Base-by-base conservation (phyloP, 1,284 basidiomycete species). In the Heterobasidion occidentale region DNA sequence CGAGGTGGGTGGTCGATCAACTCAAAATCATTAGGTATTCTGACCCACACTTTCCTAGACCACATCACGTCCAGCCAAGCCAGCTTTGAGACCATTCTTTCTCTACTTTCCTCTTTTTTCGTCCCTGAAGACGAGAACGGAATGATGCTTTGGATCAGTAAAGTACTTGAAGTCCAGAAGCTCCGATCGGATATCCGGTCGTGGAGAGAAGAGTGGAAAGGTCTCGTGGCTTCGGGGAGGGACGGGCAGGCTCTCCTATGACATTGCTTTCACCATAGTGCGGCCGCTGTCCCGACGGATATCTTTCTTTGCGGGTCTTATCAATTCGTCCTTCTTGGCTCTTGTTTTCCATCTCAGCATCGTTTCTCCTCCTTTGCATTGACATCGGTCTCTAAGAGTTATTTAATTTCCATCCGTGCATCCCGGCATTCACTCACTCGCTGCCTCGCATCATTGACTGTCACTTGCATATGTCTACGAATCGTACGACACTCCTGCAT, bases 1-100 rank as follows among this genome's bases (percentile, higher is more conserved):
- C 78, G 84, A 76, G 86, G 91, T 92, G 53, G 48, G 67, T 60
- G 34, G 35, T 49, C 12, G 17, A 46, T 45, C 51, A 59, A 33
- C 52, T 51, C 36, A 62, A 38, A n/a, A 47, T 9, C 8, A 19
- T 44, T 7, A 54, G 52, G 44, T 14, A 5, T 36, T 38, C 44
- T 54, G 14, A 45, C 46, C 12, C 20, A 14, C 11, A 51, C 46
- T 54, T 46, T 56, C 34, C 12, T 62, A 92, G 91, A 91, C 68
- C 83, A 90, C 58, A 87, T 94, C 61, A 84, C 86, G 6, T 81
- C 88, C 9, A 72, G 73, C 35, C 69, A 81, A 15, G 92, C 93
- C n/a, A 90, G 82, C 61, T 97, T 98, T 68, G 94, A 98, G 71
- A 93, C 88, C 3, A 85, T 96, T 42, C 74, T 97, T 9, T 93